Conservation (phyloP, 495 filamentous ascomycete species). For the Sporormia fimetaria region DNA sequence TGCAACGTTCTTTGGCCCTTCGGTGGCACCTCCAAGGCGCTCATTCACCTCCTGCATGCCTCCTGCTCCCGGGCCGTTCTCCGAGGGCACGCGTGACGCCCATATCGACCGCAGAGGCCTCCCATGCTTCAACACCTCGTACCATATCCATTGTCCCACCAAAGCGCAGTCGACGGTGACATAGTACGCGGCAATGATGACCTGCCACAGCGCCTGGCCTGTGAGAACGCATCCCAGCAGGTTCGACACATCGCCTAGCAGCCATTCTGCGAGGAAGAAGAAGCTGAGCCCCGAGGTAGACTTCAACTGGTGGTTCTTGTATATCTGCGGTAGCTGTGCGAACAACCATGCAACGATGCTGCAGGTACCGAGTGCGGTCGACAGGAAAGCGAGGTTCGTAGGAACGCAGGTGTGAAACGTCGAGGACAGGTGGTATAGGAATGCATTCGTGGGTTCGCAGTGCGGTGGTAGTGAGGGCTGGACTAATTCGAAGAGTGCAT, state of each 20-base stretch:
- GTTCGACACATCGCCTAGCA: conserved; percentile 58
- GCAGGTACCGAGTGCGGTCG: conserved; percentile 50
- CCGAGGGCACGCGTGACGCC: conserved; percentile 7
- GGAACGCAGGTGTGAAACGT: conserved; percentile 57
- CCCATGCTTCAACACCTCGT: conserved; percentile 43
- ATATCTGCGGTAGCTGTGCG: conserved; percentile 63
- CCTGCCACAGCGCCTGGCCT: conserved; percentile 58
- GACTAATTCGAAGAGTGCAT: conserved; percentile 20
- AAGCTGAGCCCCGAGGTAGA: conserved; percentile 59
- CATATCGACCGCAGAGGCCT: conserved; percentile 24
- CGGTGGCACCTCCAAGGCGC: conserved; percentile 1
- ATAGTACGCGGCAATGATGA: conserved; percentile 57
- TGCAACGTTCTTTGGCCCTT: too few relatives aligned
- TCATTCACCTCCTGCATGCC: conserved; percentile 19
- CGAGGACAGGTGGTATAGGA: conserved; percentile 48
- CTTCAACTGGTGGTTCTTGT: conserved; percentile 54
- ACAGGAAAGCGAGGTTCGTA: conserved; percentile 53
- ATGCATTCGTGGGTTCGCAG: conserved; percentile 51
- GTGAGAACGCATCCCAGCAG: conserved; percentile 55
- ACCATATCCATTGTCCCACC: conserved; percentile 59
- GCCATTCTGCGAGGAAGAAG: conserved; percentile 60
- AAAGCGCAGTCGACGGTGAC: conserved; percentile 54
- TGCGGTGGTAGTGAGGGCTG: conserved; percentile 41
- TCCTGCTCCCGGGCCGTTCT: conserved; percentile 14
- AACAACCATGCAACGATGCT: conserved; percentile 68